Percentiles rank a stretch among this genome's conserved stretches.
Conservation (phyloP, 164 flowering plant species). For the Sedum album region DNA sequence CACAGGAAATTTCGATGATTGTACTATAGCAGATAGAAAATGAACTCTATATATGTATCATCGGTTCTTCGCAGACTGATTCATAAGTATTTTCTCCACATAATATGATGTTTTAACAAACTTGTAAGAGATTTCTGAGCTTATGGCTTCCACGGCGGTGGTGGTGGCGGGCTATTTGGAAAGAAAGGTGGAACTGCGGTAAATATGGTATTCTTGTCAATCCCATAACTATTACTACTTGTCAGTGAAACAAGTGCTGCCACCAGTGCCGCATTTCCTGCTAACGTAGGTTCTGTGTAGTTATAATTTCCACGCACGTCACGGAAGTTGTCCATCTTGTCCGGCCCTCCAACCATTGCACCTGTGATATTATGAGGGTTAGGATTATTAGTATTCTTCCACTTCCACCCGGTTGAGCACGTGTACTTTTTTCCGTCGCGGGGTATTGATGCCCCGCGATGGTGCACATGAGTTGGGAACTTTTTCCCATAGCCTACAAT, state of each 20-base stretch:
- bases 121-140: not conserved
- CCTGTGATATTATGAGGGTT: conserved; percentile 67
- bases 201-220: conserved; percentile 53
- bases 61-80: too few species aligned
- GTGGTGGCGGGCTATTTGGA: conserved; percentile 50
- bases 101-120: too few species aligned
- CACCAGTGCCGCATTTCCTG: conserved; percentile 82
- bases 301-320: conserved; percentile 45
- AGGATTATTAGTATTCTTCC: conserved; percentile 35
- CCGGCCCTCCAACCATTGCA: conserved; percentile 97
- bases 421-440: conserved; percentile 30
- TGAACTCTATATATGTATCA: too few species aligned
- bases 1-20: too few species aligned
- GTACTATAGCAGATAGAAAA: too few species aligned
- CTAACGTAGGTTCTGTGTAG: conserved; percentile 72
- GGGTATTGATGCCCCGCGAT: conserved; percentile 80
- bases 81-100: too few species aligned
- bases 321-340: conserved; percentile 40
- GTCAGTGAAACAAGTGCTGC: conserved; percentile 76
- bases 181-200: conserved; percentile 53
- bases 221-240: conserved; percentile 28
- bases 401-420: conserved; percentile 61
- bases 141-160: conserved; percentile 65
- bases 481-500: conserved; percentile 64
- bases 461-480: conserved; percentile 68